Conservation (phyloP, 2,329 filamentous ascomycete genomes). For the Aspergillus caelatus region DNA sequence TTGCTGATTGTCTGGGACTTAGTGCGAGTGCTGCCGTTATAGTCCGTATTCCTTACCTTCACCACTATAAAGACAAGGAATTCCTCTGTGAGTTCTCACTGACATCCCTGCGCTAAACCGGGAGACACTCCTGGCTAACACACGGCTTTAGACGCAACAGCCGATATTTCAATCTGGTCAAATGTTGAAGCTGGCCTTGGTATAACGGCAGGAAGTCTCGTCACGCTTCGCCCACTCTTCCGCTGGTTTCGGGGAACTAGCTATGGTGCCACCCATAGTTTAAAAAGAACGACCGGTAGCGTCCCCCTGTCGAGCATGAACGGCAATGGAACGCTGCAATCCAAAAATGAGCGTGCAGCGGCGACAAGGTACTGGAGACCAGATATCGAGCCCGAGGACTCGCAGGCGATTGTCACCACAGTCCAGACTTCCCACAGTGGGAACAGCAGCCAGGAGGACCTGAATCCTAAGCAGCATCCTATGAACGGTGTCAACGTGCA, state of each 20-base stretch:
- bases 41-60: conserved; percentile 39
- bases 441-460: conserved; percentile 37
- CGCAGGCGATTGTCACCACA: conserved; percentile 31
- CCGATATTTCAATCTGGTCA: conserved; percentile 45
- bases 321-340: conserved; percentile 17
- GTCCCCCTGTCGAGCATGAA: conserved; percentile 36
- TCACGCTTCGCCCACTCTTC: conserved; percentile 54
- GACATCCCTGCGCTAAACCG: no score
- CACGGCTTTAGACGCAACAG: conserved; percentile 31
- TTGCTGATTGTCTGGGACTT: conserved; percentile 24
- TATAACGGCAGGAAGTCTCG: conserved; percentile 52
- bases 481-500: conserved; percentile 37
- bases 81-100: conserved; percentile 37
- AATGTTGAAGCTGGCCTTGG: conserved; percentile 43
- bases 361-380: conserved; percentile 35
- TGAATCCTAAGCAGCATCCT: conserved; percentile 30
- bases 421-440: conserved; percentile 31
- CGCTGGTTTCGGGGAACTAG: conserved; percentile 39
- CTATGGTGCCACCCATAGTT: conserved; percentile 26
- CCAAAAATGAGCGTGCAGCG: conserved; percentile 17
- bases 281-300: conserved; percentile 29
- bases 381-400: conserved; percentile 31
- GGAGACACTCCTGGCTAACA: background rate
- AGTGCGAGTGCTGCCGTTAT: conserved; percentile 42
- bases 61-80: conserved; percentile 33